Conservation (phyloP, 2,329 filamentous ascomycete genomes). For the Penicillium digitatum region DNA sequence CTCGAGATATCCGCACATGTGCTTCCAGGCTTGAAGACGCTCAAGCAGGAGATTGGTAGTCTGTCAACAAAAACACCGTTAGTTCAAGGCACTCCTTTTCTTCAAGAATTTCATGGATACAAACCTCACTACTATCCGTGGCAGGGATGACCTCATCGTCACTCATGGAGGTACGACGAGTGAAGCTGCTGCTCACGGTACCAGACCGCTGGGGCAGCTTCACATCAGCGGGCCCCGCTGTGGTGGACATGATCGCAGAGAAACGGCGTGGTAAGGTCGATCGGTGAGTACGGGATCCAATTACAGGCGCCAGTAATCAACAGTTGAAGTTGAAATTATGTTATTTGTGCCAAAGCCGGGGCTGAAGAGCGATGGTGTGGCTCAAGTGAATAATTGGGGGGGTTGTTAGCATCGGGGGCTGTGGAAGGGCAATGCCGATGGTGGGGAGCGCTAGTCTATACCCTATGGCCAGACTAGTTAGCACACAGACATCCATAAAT, state of each 20-base stretch:
- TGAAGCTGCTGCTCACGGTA: conserved; percentile 31
- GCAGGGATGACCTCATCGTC: conserved; percentile 42
- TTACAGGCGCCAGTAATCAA: background rate
- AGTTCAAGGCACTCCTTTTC: background rate
- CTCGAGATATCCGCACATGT: conserved; percentile 84
- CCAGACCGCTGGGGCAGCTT: conserved; percentile 35
- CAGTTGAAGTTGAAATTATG: background rate
- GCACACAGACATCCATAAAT: background rate
- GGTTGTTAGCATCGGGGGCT: background rate
- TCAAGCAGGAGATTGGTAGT: conserved; percentile 78
- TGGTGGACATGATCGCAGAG: conserved; percentile 24
- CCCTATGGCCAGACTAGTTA: conserved; percentile 2
- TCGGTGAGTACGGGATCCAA: background rate
- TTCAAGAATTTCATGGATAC: conserved; percentile 10
- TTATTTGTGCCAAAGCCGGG: background rate
- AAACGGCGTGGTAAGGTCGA: background rate
- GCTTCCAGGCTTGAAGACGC: conserved; percentile 91
- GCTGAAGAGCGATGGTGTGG: background rate
- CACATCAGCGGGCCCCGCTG: conserved; percentile 27
- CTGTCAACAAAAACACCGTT: conserved; percentile 38
- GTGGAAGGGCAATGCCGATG: background rate
- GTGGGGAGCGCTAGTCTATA: conserved; percentile 6
- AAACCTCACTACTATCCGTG: conserved; percentile 42
- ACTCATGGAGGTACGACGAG: conserved; percentile 35
- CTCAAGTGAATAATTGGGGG: background rate